These are phyloP conservation scores for Paecilomyces formosus DNA, from an alignment of 2,329 filamentous ascomycete genomes.

Conservation along the genomic window DNA sequence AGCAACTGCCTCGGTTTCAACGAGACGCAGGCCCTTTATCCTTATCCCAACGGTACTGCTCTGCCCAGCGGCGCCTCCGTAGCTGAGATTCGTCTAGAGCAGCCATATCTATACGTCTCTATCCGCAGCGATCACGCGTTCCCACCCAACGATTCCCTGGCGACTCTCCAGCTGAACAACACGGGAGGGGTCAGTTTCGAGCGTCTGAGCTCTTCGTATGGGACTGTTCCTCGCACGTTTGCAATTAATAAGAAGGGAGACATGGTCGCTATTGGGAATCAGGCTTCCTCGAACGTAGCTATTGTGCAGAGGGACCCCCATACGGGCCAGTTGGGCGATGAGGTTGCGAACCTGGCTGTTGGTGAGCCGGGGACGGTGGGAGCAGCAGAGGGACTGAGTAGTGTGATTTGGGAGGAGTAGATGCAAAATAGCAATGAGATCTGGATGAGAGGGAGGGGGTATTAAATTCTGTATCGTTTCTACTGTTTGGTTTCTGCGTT, in stretches of 20 bases:
- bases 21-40: slow-evolving; percentile 15
- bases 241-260: slow-evolving; percentile 57
- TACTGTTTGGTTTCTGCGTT: not conserved
- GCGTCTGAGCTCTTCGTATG: slow-evolving; percentile 57
- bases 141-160: slow-evolving; percentile 21
- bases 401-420: slow-evolving; percentile 28
- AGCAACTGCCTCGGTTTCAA: slow-evolving; percentile 19
- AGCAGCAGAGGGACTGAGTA: slow-evolving; percentile 23
- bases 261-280: slow-evolving; percentile 59
- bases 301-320: slow-evolving; percentile 53
- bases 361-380: slow-evolving; percentile 20
- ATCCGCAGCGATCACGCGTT: slow-evolving; percentile 24
- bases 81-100: slow-evolving; percentile 17
- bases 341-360: slow-evolving; percentile 22
- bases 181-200: slow-evolving; percentile 53
- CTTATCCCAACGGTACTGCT: slow-evolving; percentile 14
- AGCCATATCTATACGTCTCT: slow-evolving; percentile 21
- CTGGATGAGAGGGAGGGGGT: not conserved
- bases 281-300: slow-evolving; percentile 53
- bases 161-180: slow-evolving; percentile 36
- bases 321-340: slow-evolving; percentile 51
- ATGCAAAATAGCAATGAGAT: not conserved
- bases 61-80: slow-evolving; percentile 20
- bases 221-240: slow-evolving; percentile 60
- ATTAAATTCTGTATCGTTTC: not conserved